Conservation (phyloP, 2,329 filamentous ascomycete species). For the Talaromyces sp. region DNA sequence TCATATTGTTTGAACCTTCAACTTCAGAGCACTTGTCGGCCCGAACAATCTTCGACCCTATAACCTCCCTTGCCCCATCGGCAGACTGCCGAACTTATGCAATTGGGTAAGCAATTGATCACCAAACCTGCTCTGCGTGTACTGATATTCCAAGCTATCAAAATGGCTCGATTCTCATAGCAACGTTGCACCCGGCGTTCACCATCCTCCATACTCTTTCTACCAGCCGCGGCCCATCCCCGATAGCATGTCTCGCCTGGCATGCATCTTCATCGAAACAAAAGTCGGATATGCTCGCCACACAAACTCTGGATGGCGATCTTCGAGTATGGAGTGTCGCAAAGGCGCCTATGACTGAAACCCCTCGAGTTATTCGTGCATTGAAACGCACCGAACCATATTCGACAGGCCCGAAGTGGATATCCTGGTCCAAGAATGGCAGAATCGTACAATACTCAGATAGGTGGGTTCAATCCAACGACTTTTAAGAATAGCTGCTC, state of each 20-base stretch:
- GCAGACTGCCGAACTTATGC: constrained; percentile 92
- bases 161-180: constrained; percentile 90
- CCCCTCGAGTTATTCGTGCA: constrained; percentile 83
- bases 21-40: constrained; percentile 90
- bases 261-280: constrained; percentile 94
- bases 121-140: background rate
- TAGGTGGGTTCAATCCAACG: constrained; percentile 59
- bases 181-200: constrained; percentile 83
- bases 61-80: constrained; percentile 87
- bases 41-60: constrained; percentile 88
- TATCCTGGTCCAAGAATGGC: constrained; percentile 97
- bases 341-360: constrained; percentile 68
- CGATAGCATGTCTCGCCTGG: constrained; percentile 84
- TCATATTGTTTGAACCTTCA: constrained; percentile 89
- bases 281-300: constrained; percentile 96
- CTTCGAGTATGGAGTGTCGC: constrained; percentile 94
- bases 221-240: constrained; percentile 77
- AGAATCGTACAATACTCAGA: constrained; percentile 90
- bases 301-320: constrained; percentile 87
- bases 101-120: constrained; percentile 66
- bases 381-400: constrained; percentile 71
- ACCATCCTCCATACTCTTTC: constrained; percentile 91
- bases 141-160: constrained; percentile 63
- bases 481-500: background rate
- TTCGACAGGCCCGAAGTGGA: constrained; percentile 80